Evolutionary conservation across 345 rosid species (phyloP), one percentile per base, ranked within the genome.

Genomic region (Salix udensis): DNA sequence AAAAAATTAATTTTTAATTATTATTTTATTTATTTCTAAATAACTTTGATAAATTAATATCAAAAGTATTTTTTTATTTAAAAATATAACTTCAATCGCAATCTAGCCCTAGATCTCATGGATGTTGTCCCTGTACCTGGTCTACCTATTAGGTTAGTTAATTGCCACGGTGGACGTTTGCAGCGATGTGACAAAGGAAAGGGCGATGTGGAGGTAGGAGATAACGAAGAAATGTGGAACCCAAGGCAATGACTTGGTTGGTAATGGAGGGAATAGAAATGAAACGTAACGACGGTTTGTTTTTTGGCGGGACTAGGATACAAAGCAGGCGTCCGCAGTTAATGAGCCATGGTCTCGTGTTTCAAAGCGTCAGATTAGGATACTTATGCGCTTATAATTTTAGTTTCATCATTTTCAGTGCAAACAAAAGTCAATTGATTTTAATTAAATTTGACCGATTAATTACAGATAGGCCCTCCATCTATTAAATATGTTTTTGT

Each of bases 351-450:
- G 24, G 34, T 26, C 73, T 66, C 73, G 46, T 8, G 23, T 42
- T 15, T 9, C 40, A 5, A 55, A 67, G 72, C 76, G 67, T 71
- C 48, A 1, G 50, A 39, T 39, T 39, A 12, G 70, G 28, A 11
- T 52, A 26, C 24, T 13, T 26, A 1, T n/a, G 36, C 10, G 6
- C 16, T 74, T 46, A 11, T 1, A 8, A 2, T 75, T 37, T 55
- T n/a, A 55, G 11, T 55, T 39, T 58, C 18, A 42, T 69, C 7
- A 21, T 44, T 76, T 69, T 76, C 69, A 21, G 69, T 61, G 69
- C 37, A 9, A 2, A 12, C 2, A 21, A 7, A 0, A 21, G 24
- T 58, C 13, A 58, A 58, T 58, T 10, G 28, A n/a, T 58, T 58
- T 58, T 9, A 1, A 58, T 42, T 42, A 42, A 42, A 2, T 11